Evolutionary conservation across 768 basidiomycete genomes (phyloP), one percentile per base, ranked within the genome.

Genomic region (Boletus reticuloceps): DNA sequence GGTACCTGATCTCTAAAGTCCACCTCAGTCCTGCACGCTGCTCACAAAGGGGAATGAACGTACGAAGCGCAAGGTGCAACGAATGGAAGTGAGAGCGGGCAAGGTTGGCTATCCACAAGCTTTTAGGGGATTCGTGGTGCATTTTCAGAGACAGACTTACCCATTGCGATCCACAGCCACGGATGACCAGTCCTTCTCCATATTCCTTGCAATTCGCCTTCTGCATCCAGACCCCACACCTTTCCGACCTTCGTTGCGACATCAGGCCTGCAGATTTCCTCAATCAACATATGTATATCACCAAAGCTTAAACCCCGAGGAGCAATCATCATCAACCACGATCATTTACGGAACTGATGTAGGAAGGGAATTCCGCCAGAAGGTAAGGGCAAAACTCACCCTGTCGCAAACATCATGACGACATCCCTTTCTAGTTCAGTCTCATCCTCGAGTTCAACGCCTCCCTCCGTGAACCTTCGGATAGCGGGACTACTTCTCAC

Each of bases 211-310:
- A 84, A 61, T 64, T 89, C 85, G 2, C 86, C 84, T 69, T 91
- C 84, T 39, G 73, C 69, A 65, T 86, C 78, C 53, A 89, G 61
- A 37, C 87, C 82, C 88, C 86, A 83, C 14, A 87, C 67, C n/a
- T 77, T 74, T 51, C 79, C 75, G 55, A 85, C 72, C 64, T 75
- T 72, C 38, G 72, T 58, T 2, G 70, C 75, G 10, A 82, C 64
- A 20, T 78, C 75, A 4, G 77, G 69, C 0, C 80, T 83, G 50
- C 81, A 78, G 6, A 86, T 67, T 19, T 70, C 63, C 50, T 66
- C 66, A 31, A 82, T 62, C 7, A 75, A 69, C 16, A 69, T 66
- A 19, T 68, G 70, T 6, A 77, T 60, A 59, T 81, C 76, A 9
- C 79, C 79, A 53, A 78, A 77, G 1, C 81, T 85, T 60, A 12